phyloP scores from a whole-genome alignment of 768 basidiomycete species.

The Chalciporus piperatus region DNA sequence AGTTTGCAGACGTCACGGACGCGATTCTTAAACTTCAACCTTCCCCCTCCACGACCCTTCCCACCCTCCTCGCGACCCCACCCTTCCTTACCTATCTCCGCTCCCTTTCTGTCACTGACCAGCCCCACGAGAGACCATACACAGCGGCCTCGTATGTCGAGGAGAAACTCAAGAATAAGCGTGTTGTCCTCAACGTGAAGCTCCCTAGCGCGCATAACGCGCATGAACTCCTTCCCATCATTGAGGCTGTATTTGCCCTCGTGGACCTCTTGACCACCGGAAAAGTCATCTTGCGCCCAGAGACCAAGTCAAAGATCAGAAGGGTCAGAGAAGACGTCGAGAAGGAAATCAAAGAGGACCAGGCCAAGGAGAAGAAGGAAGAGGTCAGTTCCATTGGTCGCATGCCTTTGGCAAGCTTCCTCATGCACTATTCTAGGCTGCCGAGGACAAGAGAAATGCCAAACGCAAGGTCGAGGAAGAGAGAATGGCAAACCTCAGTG shows the following conservation, averaged over 20 bases:
- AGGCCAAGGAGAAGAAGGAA: constrained; percentile 64
- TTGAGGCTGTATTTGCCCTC: constrained; percentile 69
- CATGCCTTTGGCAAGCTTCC: not conserved
- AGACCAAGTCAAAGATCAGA: constrained; percentile 76
- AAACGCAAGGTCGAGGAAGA: constrained; percentile 77
- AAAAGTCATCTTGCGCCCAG: constrained; percentile 65
- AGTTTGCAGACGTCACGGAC: constrained; percentile 85
- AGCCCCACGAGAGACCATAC: constrained; percentile 68
- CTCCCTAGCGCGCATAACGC: constrained; percentile 51
- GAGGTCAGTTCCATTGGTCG: constrained; percentile 42
- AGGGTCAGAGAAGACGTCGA: constrained; percentile 72
- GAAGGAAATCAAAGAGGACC: constrained; percentile 64
- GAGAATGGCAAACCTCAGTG: constrained; percentile 64
- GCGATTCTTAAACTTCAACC: constrained; percentile 56
- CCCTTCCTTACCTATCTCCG: constrained; percentile 75
- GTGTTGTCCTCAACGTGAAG: constrained; percentile 66
- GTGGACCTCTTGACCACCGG: constrained; percentile 57
- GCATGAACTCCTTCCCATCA: constrained; percentile 49
- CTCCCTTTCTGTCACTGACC: constrained; percentile 86
- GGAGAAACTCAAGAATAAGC: constrained; percentile 51
- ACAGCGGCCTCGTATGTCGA: constrained; percentile 46
- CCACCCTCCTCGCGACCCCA: constrained; percentile 60
- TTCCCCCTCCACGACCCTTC: constrained; percentile 44
- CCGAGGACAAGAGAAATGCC: constrained; percentile 67
- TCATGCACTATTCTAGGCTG: constrained; percentile 35